Evolutionary conservation across 768 basidiomycete genomes (phyloP), one percentile per base, ranked within the genome.

Genomic region (Sporobolomyces roseus): DNA sequence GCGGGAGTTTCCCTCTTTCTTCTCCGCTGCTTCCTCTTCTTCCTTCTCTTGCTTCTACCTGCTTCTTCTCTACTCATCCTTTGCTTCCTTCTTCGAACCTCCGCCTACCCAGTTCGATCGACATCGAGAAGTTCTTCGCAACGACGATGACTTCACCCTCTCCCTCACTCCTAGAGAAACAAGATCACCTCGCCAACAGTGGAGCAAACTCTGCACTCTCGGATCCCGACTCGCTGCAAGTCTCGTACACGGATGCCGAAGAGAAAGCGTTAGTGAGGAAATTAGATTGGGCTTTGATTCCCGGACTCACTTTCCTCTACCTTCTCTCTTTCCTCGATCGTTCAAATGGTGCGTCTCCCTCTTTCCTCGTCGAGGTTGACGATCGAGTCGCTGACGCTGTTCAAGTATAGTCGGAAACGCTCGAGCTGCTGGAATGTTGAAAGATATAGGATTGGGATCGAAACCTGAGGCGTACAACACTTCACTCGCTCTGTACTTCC

Each of bases 301-400:
- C 69, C 21, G 64, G 63, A 14, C 43, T 70, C 32, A 70, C 69
- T 9, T 66, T 66, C 33, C 64, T 70, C 19, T 70, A 70, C 35
- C 33, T 70, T 0, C 33, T 70, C 0, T 52, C 41, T 21, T 70
- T 70, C 50, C 55, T 70, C 48, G 63, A 70, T 33, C 59, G 68
- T 3, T 52, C 49, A 6, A 65, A 64, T 48, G 41, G 59, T 50
- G 4, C 14, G 51, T n/a, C 7, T 25, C 30, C 13, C 14, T 54
- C 27, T 35, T n/a, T 21, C 33, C 30, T 29, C 29, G 23, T 6
- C 35, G 21, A 14, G 38, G 17, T 41, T 41, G 38, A 41, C n/a
- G n/a, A n/a, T n/a, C n/a, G n/a, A n/a, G n/a, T n/a, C n/a, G n/a
- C n/a, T 29, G 16, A 6, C 41, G 14, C 17, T 5, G 16, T 2